phyloP scores from a whole-genome alignment of 352 stramenopile species.

The Aphanomyces invadans region DNA sequence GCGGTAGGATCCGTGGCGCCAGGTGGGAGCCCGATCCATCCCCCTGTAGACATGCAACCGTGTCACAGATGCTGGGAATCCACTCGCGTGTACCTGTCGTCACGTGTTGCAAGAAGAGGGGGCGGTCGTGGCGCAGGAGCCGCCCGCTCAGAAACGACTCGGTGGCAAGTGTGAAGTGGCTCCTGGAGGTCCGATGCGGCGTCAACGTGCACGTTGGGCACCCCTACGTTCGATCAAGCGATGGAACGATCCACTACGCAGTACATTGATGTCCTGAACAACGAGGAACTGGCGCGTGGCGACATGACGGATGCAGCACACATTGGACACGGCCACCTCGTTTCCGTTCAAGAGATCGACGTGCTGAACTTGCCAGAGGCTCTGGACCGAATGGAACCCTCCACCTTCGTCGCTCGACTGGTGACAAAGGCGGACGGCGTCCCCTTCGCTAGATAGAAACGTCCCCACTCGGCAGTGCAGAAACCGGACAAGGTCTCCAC shows the following conservation, averaged over 20 bases:
- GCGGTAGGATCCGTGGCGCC: not conserved
- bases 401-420: not conserved
- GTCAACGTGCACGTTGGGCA: not conserved
- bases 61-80: not conserved
- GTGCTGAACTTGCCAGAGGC: slow-evolving; percentile 4
- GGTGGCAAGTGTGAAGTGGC: not conserved
- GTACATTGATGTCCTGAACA: not conserved
- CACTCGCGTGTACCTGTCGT: not conserved
- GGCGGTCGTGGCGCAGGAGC: not conserved
- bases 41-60: not conserved
- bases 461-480: not conserved
- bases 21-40: not conserved
- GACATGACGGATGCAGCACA: not conserved
- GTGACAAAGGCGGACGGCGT: not conserved
- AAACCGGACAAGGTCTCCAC: not conserved
- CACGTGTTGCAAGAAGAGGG: not conserved
- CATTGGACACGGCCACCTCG: not conserved
- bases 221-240: not conserved
- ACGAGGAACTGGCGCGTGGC: not conserved
- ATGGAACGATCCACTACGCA: not conserved
- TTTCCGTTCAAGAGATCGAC: not conserved
- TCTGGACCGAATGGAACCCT: not conserved
- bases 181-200: not conserved
- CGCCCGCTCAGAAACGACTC: not conserved
- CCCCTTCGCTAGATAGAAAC: not conserved